Conservation (phyloP, 208 protist species). For the Leishmania amazonensis region DNA sequence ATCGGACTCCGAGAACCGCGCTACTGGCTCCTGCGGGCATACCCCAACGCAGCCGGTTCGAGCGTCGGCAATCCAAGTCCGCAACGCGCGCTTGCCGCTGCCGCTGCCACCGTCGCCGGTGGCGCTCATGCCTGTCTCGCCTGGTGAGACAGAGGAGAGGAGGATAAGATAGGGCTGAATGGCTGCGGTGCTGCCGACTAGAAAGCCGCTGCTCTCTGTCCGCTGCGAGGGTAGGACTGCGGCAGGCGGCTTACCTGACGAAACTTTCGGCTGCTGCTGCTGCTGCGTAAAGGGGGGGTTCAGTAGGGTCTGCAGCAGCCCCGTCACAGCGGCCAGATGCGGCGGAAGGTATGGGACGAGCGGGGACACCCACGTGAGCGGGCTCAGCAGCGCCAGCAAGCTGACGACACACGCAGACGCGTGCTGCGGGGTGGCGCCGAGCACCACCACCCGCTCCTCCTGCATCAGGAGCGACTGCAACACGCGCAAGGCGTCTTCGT, state of each 20-base stretch:
- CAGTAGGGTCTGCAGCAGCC: slow-evolving; percentile 34
- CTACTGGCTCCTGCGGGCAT: slow-evolving; percentile 31
- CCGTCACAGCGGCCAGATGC: slow-evolving; percentile 16
- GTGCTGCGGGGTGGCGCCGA: slow-evolving; percentile 77
- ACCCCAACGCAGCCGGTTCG: slow-evolving; percentile 65
- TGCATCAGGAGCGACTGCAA: slow-evolving; percentile 70
- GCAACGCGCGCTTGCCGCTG: slow-evolving; percentile 8
- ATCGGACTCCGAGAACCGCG: slow-evolving; percentile 19
- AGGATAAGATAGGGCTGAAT: slow-evolving; percentile 65
- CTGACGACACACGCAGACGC: slow-evolving; percentile 77
- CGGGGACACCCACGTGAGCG: slow-evolving; percentile 61
- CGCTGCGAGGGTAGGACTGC: slow-evolving; percentile 6
- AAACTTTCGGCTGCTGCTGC: not conserved
- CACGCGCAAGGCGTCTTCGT: slow-evolving; percentile 61
- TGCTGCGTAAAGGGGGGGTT: slow-evolving; percentile 5
- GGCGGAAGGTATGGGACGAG: slow-evolving; percentile 66
- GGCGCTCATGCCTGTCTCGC: not conserved
- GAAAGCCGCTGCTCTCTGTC: slow-evolving; percentile 38
- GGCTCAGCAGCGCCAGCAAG: slow-evolving; percentile 52
- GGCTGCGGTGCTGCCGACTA: slow-evolving; percentile 64
- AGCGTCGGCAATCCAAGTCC: slow-evolving; percentile 72
- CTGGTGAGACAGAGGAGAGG: slow-evolving; percentile 3
- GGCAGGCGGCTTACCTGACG: slow-evolving; percentile 3
- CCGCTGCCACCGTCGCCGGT: not conserved
- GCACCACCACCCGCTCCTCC: slow-evolving; percentile 63